Evolutionary conservation across 495 filamentous ascomycete species (phyloP).

Genomic region (Penicillium canescens): DNA sequence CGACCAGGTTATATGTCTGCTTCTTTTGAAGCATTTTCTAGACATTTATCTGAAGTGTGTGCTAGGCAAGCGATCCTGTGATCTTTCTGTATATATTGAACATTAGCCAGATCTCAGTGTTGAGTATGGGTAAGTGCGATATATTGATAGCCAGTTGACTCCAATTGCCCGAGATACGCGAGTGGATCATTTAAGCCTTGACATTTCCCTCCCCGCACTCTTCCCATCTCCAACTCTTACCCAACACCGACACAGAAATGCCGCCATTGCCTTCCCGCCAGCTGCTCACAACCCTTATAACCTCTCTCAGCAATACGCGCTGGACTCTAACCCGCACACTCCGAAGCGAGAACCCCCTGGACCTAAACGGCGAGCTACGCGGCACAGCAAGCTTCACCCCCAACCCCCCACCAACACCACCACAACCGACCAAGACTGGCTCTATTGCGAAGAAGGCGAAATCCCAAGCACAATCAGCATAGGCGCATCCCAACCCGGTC

Average conservation of each 20-base stretch:
- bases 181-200: too few relatives aligned
- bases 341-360: conserved; percentile 43
- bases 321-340: conserved; percentile 45
- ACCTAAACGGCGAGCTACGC: conserved; percentile 41
- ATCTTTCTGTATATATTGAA: too few relatives aligned
- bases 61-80: too few relatives aligned
- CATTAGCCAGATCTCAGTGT: too few relatives aligned
- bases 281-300: conserved; percentile 27
- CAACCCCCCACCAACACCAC: conserved; percentile 12
- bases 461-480: conserved; percentile 27
- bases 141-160: too few relatives aligned
- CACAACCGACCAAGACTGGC: conserved; percentile 29
- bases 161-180: too few relatives aligned
- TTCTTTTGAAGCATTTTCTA: too few relatives aligned
- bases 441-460: conserved; percentile 48
- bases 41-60: too few relatives aligned
- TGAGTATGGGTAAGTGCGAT: too few relatives aligned
- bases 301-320: conserved; percentile 29
- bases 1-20: too few relatives aligned
- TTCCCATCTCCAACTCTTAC: neutral
- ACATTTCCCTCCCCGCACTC: neutral
- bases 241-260: neutral
- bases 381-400: conserved; percentile 43
- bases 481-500: conserved; percentile 18
- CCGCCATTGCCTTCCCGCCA: conserved; percentile 18